A percentile compares a stretch with the other conserved stretches of the same genome.
Evolutionary conservation across 352 stramenopile genomes (phyloP).

Genomic region (Phytopythium helicoides): DNA sequence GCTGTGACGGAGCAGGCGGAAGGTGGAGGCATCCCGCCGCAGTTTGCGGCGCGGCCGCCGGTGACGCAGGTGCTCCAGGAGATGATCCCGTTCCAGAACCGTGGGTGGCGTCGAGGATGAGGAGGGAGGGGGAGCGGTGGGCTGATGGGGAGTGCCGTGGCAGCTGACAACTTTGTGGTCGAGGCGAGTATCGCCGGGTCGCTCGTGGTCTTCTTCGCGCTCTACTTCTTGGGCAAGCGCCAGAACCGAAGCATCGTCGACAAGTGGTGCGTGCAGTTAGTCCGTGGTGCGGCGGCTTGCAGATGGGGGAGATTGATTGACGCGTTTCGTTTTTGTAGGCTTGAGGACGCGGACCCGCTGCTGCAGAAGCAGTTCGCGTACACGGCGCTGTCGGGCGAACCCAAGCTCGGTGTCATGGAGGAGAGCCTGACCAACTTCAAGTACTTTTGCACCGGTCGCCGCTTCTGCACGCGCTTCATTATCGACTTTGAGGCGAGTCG

Average conservation of each 20-base stretch:
- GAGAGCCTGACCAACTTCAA: constrained; percentile 80
- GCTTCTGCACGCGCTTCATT: constrained; percentile 74
- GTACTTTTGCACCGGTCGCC: constrained; percentile 81
- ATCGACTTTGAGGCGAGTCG: constrained; percentile 41
- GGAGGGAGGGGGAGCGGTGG: not conserved
- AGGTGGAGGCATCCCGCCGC: constrained; percentile 8
- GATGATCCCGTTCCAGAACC: constrained; percentile 37
- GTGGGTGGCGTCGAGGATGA: constrained; percentile 5
- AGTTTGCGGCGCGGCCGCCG: constrained; percentile 9
- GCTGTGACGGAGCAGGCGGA: constrained; percentile 5
- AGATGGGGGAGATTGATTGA: not conserved
- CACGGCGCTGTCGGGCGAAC: constrained; percentile 57
- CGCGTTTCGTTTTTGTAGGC: constrained; percentile 17
- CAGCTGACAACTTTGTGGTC: constrained; percentile 50
- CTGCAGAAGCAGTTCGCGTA: constrained; percentile 74
- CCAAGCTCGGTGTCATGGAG: constrained; percentile 59
- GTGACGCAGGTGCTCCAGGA: constrained; percentile 23
- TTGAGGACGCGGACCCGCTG: constrained; percentile 62
- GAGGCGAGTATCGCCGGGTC: constrained; percentile 48
- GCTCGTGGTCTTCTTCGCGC: constrained; percentile 44
- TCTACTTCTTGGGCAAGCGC: constrained; percentile 64
- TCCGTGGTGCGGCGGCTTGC: not conserved
- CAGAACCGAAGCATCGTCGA: constrained; percentile 65
- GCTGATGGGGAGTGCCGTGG: not conserved
- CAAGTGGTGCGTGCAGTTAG: constrained; percentile 41